Base-by-base conservation (phyloP, 257 asterid species). In the Nicotiana sylvestris region DNA sequence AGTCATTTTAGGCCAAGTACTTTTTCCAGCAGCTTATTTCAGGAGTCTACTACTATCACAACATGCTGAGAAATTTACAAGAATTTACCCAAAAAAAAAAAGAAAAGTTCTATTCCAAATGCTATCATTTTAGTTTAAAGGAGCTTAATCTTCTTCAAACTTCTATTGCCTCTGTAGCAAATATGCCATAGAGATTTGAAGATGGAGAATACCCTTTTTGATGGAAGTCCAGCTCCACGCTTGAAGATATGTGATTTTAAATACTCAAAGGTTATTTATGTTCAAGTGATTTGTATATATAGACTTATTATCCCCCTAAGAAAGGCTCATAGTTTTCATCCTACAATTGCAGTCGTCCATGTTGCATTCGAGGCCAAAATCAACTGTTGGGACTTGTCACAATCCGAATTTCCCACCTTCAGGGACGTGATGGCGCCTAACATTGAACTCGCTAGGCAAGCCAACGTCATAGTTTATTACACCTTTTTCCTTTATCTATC, bases 11-110 rank as follows among this genome's bases (percentile, higher is more conserved):
- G 97, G 94, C 97, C 33, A 89, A 97, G 85, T 93, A 90, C 90
- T 93, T 93, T 91, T 92, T 92, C 81, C 95, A 92, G 93, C 95
- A 93, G 91, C 95, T 93, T 76, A 93, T 93, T 79, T 93, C 91
- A 69, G 98, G 98, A 76, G 98, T 93, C 82, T 65, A 88, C 93
- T 93, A 91, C 82, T 93, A 97, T 84, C 98, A 93, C 72, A 58
- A 76, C 83, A 86, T 90, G 95, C 95, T 92, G 82, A 83, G 87
- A 80, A 77, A 72, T 67, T 46, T 12, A 46, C 21, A 21, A 65
- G 70, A 67, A 81, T 78, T 25, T 55, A 29, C 76, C 3, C 6
- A 35, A 33, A 33, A 35, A 4, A 4, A 33, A 25, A n/a, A 55
- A 8, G 43, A 80, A 32, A 15, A 6, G 32, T 7, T 43, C 57